Percentiles rank a stretch among this genome's conserved stretches.
These are phyloP conservation scores for Lepidium campestre DNA, from an alignment of 441 rosid species.

Conservation along the genomic window DNA sequence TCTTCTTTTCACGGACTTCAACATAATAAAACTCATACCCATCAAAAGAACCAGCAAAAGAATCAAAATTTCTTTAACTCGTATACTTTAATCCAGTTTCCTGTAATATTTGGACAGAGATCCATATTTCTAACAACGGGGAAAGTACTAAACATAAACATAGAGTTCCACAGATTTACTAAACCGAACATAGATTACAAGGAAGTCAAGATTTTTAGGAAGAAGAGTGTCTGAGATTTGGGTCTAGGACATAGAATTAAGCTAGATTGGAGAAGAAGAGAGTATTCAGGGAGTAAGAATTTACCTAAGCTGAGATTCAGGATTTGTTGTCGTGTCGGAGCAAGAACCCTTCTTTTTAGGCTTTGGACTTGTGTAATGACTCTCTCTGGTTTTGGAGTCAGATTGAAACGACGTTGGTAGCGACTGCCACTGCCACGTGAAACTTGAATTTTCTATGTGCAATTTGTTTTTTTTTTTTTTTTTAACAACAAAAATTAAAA, in stretches of 20 bases:
- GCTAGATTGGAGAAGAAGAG: neutral
- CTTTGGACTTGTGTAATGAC: constrained; percentile 18
- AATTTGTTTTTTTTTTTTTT: neutral
- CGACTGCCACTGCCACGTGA: constrained; percentile 32
- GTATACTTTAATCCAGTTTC: neutral
- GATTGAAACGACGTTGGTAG: constrained; percentile 3
- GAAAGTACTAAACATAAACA: neutral
- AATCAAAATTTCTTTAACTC: neutral
- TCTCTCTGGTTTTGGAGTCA: constrained; percentile 11
- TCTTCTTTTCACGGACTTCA: neutral
- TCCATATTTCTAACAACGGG: neutral
- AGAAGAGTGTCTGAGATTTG: neutral
- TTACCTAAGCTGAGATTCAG: constrained; percentile 7
- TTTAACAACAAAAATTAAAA: neutral
- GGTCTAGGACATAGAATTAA: neutral
- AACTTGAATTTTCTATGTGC: neutral
- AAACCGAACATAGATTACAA: neutral
- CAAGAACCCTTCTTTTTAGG: constrained; percentile 18
- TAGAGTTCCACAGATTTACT: neutral
- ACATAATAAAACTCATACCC: neutral
- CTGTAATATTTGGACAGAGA: neutral
- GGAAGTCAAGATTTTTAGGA: neutral
- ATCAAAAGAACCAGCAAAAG: constrained; percentile 2
- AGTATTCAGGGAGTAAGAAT: neutral
- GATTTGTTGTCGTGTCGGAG: constrained; percentile 22